These are phyloP conservation scores for Mucuna pruriens DNA, from an alignment of 306 rosid species.

Conservation along the genomic window DNA sequence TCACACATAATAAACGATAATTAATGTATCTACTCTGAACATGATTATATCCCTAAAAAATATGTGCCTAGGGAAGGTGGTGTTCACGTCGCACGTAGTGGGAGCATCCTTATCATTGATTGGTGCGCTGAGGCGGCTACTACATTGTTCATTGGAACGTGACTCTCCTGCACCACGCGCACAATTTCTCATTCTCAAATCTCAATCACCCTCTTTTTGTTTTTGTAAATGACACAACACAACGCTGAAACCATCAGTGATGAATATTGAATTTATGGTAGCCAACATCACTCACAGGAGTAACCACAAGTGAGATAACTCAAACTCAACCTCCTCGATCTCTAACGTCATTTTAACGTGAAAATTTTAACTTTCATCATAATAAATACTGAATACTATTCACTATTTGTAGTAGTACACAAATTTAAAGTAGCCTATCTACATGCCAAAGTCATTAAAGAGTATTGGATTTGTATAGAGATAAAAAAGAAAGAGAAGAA, in stretches of 20 bases:
- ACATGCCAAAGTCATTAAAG: neutral
- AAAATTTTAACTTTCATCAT: neutral
- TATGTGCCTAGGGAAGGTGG: neutral
- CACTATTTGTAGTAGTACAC: neutral
- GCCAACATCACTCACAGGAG: neutral
- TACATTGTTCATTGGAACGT: conserved; percentile 27
- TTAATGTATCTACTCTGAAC: too few species aligned
- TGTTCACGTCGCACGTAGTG: neutral
- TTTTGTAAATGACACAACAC: neutral
- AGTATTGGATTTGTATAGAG: neutral
- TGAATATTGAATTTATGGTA: neutral
- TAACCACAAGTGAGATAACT: neutral
- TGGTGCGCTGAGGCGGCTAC: conserved; percentile 48
- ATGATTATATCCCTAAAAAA: too few species aligned
- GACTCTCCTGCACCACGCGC: conserved; percentile 5
- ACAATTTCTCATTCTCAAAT: neutral
- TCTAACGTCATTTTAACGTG: neutral
- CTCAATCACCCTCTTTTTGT: conserved; percentile 3
- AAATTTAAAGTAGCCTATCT: neutral
- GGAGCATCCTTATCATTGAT: conserved; percentile 7
- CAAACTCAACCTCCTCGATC: neutral
- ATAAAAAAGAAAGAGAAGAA: too few species aligned
- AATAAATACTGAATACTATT: neutral
- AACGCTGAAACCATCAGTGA: neutral
- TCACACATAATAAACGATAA: too few species aligned